Conservation (phyloP, 441 rosid species). For the Gossypium lobatum region DNA sequence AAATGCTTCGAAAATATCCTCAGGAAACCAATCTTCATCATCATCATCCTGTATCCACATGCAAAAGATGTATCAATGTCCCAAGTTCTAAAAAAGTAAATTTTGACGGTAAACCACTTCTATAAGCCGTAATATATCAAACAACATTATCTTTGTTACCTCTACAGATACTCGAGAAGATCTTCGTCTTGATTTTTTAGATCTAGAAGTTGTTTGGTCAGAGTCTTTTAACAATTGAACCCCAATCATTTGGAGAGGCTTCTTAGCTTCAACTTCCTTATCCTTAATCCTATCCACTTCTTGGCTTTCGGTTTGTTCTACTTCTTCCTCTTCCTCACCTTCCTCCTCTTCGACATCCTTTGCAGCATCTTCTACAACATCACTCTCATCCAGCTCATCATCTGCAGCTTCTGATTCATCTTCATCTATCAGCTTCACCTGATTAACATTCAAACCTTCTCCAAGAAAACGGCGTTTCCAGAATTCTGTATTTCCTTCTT, state of each 20-base stretch:
- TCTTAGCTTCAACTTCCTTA: slow-evolving; percentile 76
- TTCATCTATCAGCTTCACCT: slow-evolving; percentile 41
- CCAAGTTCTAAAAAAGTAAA: not conserved
- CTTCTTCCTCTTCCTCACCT: slow-evolving; percentile 56
- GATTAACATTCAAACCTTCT: slow-evolving; percentile 56
- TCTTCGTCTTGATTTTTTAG: slow-evolving; percentile 67
- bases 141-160: slow-evolving; percentile 31
- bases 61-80: slow-evolving; percentile 7
- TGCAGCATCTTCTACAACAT: slow-evolving; percentile 39
- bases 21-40: slow-evolving; percentile 92
- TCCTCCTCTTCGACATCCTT: slow-evolving; percentile 57
- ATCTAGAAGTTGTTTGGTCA: slow-evolving; percentile 39
- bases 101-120: not conserved
- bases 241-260: slow-evolving; percentile 91
- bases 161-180: slow-evolving; percentile 53
- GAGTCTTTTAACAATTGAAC: slow-evolving; percentile 85
- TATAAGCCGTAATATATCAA: not conserved
- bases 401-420: slow-evolving; percentile 40
- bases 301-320: slow-evolving; percentile 54
- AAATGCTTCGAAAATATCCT: slow-evolving; percentile 75
- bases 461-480: slow-evolving; percentile 93
- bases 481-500: slow-evolving; percentile 95
- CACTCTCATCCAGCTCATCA: slow-evolving; percentile 42
- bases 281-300: slow-evolving; percentile 59
- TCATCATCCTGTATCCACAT: slow-evolving; percentile 57